Conservation (phyloP, 2,329 filamentous ascomycete genomes). For the Rhynchosporium graminicola region DNA sequence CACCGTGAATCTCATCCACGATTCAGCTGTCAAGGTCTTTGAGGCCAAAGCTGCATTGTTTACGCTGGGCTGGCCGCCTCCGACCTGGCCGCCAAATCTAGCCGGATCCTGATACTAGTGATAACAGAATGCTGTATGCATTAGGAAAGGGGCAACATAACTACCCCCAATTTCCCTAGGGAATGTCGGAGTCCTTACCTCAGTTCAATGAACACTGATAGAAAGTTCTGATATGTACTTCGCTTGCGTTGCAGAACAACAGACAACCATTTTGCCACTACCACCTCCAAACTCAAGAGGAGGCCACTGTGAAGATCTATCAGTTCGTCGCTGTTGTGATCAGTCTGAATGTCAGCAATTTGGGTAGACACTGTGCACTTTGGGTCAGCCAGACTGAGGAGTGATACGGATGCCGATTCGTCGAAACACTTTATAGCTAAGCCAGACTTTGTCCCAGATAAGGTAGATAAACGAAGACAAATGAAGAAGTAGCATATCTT, state of each 20-base stretch:
- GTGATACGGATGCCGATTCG: not conserved
- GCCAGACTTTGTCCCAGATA: not conserved
- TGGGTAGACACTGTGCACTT: slow-evolving; percentile 3
- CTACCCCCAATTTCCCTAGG: not conserved
- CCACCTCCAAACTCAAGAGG: not conserved
- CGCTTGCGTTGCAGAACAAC: slow-evolving; percentile 1
- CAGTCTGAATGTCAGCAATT: not conserved
- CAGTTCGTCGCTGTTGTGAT: slow-evolving; percentile 5
- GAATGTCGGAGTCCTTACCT: not conserved
- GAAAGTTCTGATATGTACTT: not conserved
- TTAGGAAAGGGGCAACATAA: not conserved
- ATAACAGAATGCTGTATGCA: not conserved
- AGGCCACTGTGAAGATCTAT: too few relatives aligned
- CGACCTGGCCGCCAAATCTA: not conserved
- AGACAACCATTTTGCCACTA: not conserved
- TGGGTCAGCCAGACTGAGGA: not conserved
- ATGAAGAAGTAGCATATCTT: not conserved
- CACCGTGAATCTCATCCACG: not conserved
- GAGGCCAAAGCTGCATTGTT: slow-evolving; percentile 10
- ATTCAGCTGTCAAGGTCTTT: not conserved
- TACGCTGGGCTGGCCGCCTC: slow-evolving; percentile 4
- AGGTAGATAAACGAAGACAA: not conserved
- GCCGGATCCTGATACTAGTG: not conserved
- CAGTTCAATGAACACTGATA: not conserved
- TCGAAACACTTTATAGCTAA: not conserved